Evolutionary conservation across 2,329 filamentous ascomycete species (phyloP), one percentile per base, ranked within the genome.

Genomic region (Parastagonospora nodorum): DNA sequence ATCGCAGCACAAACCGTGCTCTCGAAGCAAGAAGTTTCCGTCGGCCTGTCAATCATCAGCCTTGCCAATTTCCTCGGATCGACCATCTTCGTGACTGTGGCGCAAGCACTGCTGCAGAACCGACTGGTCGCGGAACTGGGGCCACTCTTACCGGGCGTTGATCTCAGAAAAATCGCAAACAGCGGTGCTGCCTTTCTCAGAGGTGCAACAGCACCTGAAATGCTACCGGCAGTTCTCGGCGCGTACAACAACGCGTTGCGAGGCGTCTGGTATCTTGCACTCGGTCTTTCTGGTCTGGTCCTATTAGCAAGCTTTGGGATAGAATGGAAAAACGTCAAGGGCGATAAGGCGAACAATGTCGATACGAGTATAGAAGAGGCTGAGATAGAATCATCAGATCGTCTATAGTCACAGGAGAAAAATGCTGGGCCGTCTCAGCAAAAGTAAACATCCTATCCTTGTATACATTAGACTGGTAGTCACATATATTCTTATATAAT

Each of bases 21-120:
- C 68, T 14, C 60, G 71, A 2, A 50, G 54, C 7, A 52, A 29
- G 74, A 76, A 44, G 66, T 77, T 65, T 41, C 73, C 2, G 66
- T 61, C 12, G 68, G 67, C 31, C 65, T 69, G 2, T 69, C 73
- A 7, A 14, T 51, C 8, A 37, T 46, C 14, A 35, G 19, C 9
- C 41, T 43, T 2, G 28, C 30, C 15, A 32, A 43, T 14, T 43
- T 35, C 24, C 14, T 43, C 12, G 41, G 41, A 12, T 33, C 29
- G 2, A 35, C 41, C 2, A 19, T 43, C 14, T 43, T 33, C 41
- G 16, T 33, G 5, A 32, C 41, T 11, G 41, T 43, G 7, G 41
- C 7, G 12, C 41, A 43, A 19, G 41, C 31, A 9, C 12, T 43
- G 10, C 31, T 43, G 4, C 41, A 43, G 11, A 43, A 14, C 14